Conservation (phyloP, 2,329 filamentous ascomycete species). For the Cladosporium sp. region DNA sequence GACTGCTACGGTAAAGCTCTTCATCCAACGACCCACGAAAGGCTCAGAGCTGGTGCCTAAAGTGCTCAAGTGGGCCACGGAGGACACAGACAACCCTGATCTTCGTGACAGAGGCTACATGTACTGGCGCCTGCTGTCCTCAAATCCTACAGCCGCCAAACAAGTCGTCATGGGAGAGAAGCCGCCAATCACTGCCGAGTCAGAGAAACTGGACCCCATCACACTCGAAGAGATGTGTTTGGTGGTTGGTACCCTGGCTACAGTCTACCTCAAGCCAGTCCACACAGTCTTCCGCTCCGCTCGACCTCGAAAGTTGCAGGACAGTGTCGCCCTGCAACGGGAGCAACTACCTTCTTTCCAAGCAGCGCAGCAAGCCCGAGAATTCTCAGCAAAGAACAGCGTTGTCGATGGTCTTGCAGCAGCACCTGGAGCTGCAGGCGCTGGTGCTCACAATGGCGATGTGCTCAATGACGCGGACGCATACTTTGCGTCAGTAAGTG, state of each 20-base stretch:
- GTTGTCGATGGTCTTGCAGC: slow-evolving; percentile 46
- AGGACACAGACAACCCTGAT: slow-evolving; percentile 98
- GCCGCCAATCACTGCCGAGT: slow-evolving; percentile 92
- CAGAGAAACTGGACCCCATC: slow-evolving; percentile 84
- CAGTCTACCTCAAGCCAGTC: slow-evolving; percentile 96
- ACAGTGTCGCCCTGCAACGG: slow-evolving; percentile 83
- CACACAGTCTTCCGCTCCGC: slow-evolving; percentile 94
- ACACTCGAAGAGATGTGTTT: slow-evolving; percentile 97
- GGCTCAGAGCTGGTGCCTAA: slow-evolving; percentile 90
- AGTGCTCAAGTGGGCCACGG: slow-evolving; percentile 96
- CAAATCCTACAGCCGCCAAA: slow-evolving; percentile 83
- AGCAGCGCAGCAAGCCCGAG: slow-evolving; percentile 39
- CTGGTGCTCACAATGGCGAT: slow-evolving; percentile 24
- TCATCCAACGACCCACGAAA: slow-evolving; percentile 94
- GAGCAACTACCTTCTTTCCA: slow-evolving; percentile 61
- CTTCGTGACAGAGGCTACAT: slow-evolving; percentile 95
- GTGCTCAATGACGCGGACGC: slow-evolving; percentile 76
- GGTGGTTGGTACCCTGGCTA: slow-evolving; percentile 92
- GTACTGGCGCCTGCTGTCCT: slow-evolving; percentile 97
- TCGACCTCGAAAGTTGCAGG: slow-evolving; percentile 72
- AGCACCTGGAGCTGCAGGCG: slow-evolving; percentile 53
- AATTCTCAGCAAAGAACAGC: slow-evolving; percentile 24
- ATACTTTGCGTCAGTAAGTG: slow-evolving; percentile 81
- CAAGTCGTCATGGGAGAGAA: slow-evolving; percentile 96
- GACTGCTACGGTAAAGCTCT: slow-evolving; percentile 95